Evolutionary conservation across 352 stramenopile species (phyloP).

Genomic region (Phytophthora lateralis): DNA sequence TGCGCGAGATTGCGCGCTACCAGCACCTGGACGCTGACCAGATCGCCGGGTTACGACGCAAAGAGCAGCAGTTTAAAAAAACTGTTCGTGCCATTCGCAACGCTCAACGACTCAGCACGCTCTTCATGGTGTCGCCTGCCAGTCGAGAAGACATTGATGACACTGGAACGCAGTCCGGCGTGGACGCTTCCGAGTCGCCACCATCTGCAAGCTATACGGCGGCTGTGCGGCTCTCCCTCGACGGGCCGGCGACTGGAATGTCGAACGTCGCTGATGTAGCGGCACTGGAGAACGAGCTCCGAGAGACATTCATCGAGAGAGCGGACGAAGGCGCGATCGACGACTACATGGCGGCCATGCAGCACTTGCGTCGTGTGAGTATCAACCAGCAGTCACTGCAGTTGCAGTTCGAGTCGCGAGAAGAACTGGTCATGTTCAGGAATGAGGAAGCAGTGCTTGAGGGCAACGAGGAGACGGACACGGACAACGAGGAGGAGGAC

Average conservation of each 20-base stretch:
- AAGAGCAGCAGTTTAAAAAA: slow-evolving; percentile 78
- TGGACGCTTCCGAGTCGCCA: neutral
- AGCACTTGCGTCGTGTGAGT: slow-evolving; percentile 61
- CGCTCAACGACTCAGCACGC: slow-evolving; percentile 42
- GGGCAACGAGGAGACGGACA: slow-evolving; percentile 34
- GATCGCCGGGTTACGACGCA: slow-evolving; percentile 66
- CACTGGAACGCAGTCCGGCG: neutral
- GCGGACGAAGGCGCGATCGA: slow-evolving; percentile 67
- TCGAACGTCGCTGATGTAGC: slow-evolving; percentile 37
- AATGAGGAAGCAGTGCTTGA: slow-evolving; percentile 14
- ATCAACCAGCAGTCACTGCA: slow-evolving; percentile 34
- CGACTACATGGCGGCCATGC: slow-evolving; percentile 69
- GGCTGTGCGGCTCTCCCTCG: slow-evolving; percentile 36
- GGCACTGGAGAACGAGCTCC: slow-evolving; percentile 67
- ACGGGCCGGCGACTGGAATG: slow-evolving; percentile 6
- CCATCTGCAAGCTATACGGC: slow-evolving; percentile 39
- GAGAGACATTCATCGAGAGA: slow-evolving; percentile 65
- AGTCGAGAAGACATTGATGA: slow-evolving; percentile 6
- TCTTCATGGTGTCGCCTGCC: slow-evolving; percentile 11
- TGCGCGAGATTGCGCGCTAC: slow-evolving; percentile 75
- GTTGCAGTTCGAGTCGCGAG: slow-evolving; percentile 20
- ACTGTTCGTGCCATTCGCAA: slow-evolving; percentile 64
- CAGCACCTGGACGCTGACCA: slow-evolving; percentile 69
- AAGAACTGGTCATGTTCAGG: slow-evolving; percentile 12
- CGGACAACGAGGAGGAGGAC: slow-evolving; percentile 36